Conservation (phyloP, 2,329 filamentous ascomycete species). For the Fusarium domesticum region DNA sequence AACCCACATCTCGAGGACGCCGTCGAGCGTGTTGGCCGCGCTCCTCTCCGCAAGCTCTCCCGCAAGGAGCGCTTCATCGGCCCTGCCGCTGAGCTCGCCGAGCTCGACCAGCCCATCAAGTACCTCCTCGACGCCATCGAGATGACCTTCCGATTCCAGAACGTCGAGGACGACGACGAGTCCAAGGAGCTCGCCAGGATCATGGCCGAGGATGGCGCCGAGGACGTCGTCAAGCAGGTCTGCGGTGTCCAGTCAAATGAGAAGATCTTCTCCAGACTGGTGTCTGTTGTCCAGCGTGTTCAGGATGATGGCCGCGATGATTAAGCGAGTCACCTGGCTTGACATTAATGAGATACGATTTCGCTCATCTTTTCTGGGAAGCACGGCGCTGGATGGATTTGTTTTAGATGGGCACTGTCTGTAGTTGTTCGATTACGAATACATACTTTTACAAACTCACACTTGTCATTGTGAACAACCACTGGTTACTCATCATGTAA, state of each 20-base stretch:
- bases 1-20: conserved; percentile 91
- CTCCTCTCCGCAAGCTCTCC: conserved; percentile 87
- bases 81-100: conserved; percentile 84
- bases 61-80: conserved; percentile 96
- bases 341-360: conserved; percentile 18
- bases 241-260: conserved; percentile 76
- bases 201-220: conserved; percentile 69
- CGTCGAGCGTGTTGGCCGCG: conserved; percentile 92
- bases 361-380: conserved; percentile 15
- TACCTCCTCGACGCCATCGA: conserved; percentile 80
- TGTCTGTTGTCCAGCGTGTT: conserved; percentile 78
- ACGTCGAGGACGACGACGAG: conserved; percentile 89
- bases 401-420: conserved; percentile 14
- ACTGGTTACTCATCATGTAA: no score
- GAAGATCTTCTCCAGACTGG: conserved; percentile 72
- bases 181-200: conserved; percentile 81
- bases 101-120: conserved; percentile 69
- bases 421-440: conserved; percentile 17
- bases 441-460: conserved; percentile 4
- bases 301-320: conserved; percentile 59
- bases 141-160: conserved; percentile 93
- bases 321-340: conserved; percentile 32
- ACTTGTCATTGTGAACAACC: no score
- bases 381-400: conserved; percentile 28
- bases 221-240: conserved; percentile 74